These are phyloP conservation scores for Hypholoma sublateritium DNA, from an alignment of 768 basidiomycete genomes.

Conservation along the genomic window DNA sequence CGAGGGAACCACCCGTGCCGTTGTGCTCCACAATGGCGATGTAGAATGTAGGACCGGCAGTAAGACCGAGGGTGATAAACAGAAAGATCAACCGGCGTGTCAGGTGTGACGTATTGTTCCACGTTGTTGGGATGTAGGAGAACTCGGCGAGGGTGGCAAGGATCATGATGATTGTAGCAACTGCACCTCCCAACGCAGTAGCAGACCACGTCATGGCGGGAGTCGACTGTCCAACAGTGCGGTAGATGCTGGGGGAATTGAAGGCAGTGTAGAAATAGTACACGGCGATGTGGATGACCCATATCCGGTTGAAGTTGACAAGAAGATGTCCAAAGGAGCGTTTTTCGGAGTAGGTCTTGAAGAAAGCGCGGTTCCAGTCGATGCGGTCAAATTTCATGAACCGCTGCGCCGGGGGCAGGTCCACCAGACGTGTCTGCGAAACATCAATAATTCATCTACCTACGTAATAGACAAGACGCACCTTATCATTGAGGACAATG, in stretches of 20 bases:
- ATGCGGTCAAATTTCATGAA: slow-evolving; percentile 97
- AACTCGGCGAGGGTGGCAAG: slow-evolving; percentile 92
- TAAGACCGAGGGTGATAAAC: slow-evolving; percentile 85
- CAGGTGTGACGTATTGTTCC: slow-evolving; percentile 98
- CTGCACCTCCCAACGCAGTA: slow-evolving; percentile 90
- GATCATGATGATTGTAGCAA: slow-evolving; percentile 97
- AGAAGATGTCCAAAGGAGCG: slow-evolving; percentile 95
- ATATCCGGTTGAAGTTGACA: slow-evolving; percentile 99
- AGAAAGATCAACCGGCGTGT: slow-evolving; percentile 90
- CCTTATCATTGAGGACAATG: slow-evolving; percentile 88
- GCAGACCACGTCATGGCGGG: slow-evolving; percentile 91
- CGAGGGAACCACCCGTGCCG: slow-evolving; percentile 63
- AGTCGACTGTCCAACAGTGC: slow-evolving; percentile 52
- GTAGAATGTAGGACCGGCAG: slow-evolving; percentile 93
- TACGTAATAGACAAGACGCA: slow-evolving; percentile 26
- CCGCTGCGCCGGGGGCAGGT: slow-evolving; percentile 85
- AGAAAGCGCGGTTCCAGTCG: slow-evolving; percentile 95
- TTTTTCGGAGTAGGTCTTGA: slow-evolving; percentile 99
- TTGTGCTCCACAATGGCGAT: slow-evolving; percentile 81
- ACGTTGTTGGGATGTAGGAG: slow-evolving; percentile 96
- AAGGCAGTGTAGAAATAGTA: slow-evolving; percentile 97
- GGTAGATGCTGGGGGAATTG: slow-evolving; percentile 89
- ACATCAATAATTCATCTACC: slow-evolving; percentile 2
- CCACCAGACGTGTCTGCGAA: slow-evolving; percentile 80
- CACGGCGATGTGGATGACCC: slow-evolving; percentile 94